Percentiles rank a stretch among this genome's conserved stretches.
phyloP scores from a whole-genome alignment of 331 rosid species.

The Spiraea crenata region DNA sequence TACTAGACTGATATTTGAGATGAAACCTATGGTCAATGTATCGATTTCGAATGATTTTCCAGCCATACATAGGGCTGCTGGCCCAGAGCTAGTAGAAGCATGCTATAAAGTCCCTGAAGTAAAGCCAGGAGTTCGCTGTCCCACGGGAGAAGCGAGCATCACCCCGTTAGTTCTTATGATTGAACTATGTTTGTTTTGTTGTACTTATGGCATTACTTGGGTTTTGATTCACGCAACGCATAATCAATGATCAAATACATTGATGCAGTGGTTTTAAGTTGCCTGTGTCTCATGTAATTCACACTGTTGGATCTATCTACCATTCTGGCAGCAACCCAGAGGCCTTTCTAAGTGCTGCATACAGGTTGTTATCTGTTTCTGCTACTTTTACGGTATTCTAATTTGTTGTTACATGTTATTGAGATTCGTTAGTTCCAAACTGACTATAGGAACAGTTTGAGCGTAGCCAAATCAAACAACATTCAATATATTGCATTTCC shows the following conservation, averaged over 20 bases:
- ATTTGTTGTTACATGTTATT: slow-evolving; percentile 12
- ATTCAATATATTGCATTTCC: slow-evolving; percentile 76
- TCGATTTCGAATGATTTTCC: slow-evolving; percentile 4
- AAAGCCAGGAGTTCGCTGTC: slow-evolving; percentile 71
- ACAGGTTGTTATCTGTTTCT: slow-evolving; percentile 49
- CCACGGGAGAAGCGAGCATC: slow-evolving; percentile 87
- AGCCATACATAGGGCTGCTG: slow-evolving; percentile 90
- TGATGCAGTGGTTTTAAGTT: slow-evolving; percentile 62
- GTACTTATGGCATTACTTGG: neutral
- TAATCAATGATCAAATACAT: neutral
- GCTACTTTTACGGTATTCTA: slow-evolving; percentile 10
- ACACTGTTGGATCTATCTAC: slow-evolving; percentile 85
- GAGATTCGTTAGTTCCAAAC: slow-evolving; percentile 17
- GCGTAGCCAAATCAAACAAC: slow-evolving; percentile 64
- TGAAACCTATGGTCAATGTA: neutral
- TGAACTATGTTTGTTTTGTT: neutral
- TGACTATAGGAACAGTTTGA: slow-evolving; percentile 64
- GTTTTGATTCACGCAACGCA: neutral
- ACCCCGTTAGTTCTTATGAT: slow-evolving; percentile 51
- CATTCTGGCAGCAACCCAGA: slow-evolving; percentile 38
- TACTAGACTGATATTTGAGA: neutral
- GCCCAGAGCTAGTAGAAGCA: slow-evolving; percentile 70
- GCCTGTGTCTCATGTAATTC: slow-evolving; percentile 77
- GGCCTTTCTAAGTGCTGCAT: slow-evolving; percentile 65
- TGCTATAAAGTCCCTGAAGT: slow-evolving; percentile 73